Evolutionary conservation across 306 rosid species (phyloP).

Genomic region (Albizia julibrissin): DNA sequence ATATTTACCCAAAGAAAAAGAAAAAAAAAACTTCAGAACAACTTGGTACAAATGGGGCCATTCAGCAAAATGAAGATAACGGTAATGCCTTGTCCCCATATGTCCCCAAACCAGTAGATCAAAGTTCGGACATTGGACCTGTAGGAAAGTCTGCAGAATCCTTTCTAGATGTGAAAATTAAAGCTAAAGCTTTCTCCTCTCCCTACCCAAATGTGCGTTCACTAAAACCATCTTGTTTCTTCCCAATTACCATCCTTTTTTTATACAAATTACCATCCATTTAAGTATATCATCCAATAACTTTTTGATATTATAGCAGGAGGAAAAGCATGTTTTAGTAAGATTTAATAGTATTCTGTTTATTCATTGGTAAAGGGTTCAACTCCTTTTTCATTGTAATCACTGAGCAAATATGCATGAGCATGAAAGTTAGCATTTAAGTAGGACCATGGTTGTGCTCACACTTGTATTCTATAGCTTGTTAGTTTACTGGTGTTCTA

Average conservation of each 20-base stretch:
- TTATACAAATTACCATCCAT: not conserved
- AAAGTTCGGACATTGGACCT: not conserved
- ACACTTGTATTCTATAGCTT: too few relatives aligned
- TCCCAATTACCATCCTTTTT: too few relatives aligned
- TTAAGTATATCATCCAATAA: constrained; percentile 14
- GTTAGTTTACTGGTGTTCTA: too few relatives aligned
- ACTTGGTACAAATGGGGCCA: constrained; percentile 48
- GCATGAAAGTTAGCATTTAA: too few relatives aligned
- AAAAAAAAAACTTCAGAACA: too few relatives aligned
- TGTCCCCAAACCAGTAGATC: constrained; percentile 26
- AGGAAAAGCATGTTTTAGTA: too few relatives aligned
- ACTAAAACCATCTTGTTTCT: constrained; percentile 26
- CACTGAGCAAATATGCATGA: too few relatives aligned
- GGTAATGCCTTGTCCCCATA: constrained; percentile 32
- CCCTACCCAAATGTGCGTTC: constrained; percentile 78
- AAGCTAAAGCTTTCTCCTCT: constrained; percentile 53
- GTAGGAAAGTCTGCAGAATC: constrained; percentile 28
- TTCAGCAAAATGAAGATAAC: constrained; percentile 40
- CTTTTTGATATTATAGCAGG: not conserved
- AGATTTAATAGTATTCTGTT: too few relatives aligned
- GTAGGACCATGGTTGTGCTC: too few relatives aligned
- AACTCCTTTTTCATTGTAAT: not conserved
- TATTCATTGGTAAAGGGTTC: not conserved
- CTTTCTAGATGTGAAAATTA: constrained; percentile 39
- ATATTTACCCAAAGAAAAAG: too few relatives aligned